A percentile compares a stretch with the other conserved stretches of the same genome.
These are phyloP conservation scores for Clonostachys solani DNA, from an alignment of 2,329 filamentous ascomycete species.

Conservation along the genomic window DNA sequence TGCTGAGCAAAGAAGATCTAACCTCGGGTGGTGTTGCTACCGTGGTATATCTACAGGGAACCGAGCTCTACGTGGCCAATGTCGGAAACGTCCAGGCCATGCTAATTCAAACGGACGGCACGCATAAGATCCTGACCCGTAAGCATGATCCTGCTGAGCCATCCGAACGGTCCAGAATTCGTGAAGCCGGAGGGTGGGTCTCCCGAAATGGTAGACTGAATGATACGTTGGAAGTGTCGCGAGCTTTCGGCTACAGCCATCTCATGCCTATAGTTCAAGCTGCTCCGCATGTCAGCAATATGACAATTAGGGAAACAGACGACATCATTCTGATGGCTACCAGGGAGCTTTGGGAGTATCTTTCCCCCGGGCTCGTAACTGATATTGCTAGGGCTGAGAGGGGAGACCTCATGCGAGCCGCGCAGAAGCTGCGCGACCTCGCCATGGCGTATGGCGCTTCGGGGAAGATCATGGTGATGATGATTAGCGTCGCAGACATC, in stretches of 20 bases:
- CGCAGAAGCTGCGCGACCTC: conserved; percentile 89
- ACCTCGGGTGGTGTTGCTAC: conserved; percentile 89
- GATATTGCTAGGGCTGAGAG: conserved; percentile 87
- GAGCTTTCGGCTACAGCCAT: conserved; percentile 92
- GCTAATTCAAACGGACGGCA: conserved; percentile 84
- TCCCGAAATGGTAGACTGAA: conserved; percentile 93
- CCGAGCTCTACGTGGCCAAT: conserved; percentile 91
- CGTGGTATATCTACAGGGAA: conserved; percentile 82
- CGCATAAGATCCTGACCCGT: conserved; percentile 75
- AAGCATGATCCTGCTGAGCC: conserved; percentile 93
- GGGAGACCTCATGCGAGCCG: conserved; percentile 86
- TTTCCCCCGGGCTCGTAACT: conserved; percentile 84
- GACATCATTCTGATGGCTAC: conserved; percentile 93
- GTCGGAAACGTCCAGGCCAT: conserved; percentile 96
- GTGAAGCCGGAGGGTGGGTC: conserved; percentile 92
- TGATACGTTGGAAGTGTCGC: conserved; percentile 83
- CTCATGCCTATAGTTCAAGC: conserved; percentile 92
- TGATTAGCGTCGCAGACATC: conserved; percentile 87
- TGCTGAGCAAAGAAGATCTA: conserved; percentile 84
- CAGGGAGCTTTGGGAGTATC: conserved; percentile 90
- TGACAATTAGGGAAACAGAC: conserved; percentile 80
- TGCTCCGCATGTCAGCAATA: conserved; percentile 75
- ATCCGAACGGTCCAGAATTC: conserved; percentile 79
- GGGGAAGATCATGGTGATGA: conserved; percentile 98
- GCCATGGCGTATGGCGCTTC: conserved; percentile 94